Conservation (phyloP, 768 basidiomycete genomes). For the Phanerodontia chrysosporium region DNA sequence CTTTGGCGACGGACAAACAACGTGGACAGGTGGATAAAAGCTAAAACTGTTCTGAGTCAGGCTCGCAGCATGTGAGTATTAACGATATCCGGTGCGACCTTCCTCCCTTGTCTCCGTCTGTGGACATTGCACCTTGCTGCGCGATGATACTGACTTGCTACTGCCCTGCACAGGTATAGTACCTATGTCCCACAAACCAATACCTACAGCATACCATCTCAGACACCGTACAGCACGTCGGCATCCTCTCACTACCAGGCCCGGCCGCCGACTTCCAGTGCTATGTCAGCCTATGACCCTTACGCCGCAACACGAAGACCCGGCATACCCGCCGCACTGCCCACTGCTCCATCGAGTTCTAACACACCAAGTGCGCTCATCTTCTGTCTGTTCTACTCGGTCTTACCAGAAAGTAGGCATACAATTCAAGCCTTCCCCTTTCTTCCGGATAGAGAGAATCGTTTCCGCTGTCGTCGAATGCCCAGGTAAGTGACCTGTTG, state of each 20-base stretch:
- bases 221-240: not conserved
- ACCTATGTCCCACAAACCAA: not conserved
- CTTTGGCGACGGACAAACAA: conserved; percentile 52
- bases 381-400: not conserved
- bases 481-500: conserved; percentile 55
- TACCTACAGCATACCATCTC: not conserved
- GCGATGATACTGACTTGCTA: not conserved
- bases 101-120: not conserved
- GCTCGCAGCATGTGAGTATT: conserved; percentile 67
- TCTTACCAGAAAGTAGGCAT: conserved; percentile 41
- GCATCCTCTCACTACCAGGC: not conserved
- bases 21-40: conserved; percentile 66
- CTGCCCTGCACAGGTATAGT: not conserved
- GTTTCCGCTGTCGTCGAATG: conserved; percentile 70
- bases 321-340: not conserved
- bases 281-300: conserved; percentile 33
- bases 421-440: conserved; percentile 78
- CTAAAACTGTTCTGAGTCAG: conserved; percentile 61
- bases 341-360: conserved; percentile 32
- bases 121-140: not conserved
- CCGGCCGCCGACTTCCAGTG: not conserved
- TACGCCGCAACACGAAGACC: conserved; percentile 57
- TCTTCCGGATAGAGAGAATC: conserved; percentile 62
- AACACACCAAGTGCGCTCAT: conserved; percentile 27
- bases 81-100: not conserved